Evolutionary conservation across 139 green algal species (phyloP).

Genomic region (Yamagishiella unicocca): DNA sequence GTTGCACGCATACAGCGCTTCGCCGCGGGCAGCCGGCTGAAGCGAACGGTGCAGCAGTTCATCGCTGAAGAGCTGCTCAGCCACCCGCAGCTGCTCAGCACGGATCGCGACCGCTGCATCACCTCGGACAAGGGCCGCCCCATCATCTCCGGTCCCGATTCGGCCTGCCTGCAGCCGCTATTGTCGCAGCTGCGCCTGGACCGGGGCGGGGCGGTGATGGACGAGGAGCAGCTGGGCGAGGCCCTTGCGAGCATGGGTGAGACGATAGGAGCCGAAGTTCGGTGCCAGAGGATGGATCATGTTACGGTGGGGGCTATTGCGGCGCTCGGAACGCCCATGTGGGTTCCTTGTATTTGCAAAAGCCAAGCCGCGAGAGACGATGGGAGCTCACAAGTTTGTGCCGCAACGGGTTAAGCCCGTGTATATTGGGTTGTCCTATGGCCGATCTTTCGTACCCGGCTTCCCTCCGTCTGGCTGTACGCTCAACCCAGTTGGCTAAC

Average conservation of each 20-base stretch:
- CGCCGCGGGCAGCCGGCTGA: slow-evolving; percentile 67
- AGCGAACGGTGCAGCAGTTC: slow-evolving; percentile 86
- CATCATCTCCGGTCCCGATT: slow-evolving; percentile 20
- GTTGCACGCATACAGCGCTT: slow-evolving; percentile 90
- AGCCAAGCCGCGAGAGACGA: too few species aligned
- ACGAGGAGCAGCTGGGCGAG: slow-evolving; percentile 17
- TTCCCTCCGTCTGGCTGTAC: too few species aligned
- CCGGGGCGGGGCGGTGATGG: background rate
- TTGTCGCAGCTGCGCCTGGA: slow-evolving; percentile 40
- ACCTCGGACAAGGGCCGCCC: background rate
- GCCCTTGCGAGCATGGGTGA: slow-evolving; percentile 33
- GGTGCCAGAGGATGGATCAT: too few species aligned
- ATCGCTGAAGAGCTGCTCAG: slow-evolving; percentile 87
- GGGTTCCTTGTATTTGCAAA: too few species aligned
- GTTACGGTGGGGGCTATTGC: too few species aligned
- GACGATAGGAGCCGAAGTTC: background rate
- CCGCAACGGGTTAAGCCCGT: too few species aligned
- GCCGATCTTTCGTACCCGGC: too few species aligned
- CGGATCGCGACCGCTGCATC: background rate
- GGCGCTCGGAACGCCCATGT: too few species aligned
- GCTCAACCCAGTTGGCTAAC: too few species aligned
- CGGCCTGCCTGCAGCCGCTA: slow-evolving; percentile 20
- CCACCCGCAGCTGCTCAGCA: background rate
- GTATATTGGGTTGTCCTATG: too few species aligned
- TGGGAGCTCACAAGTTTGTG: too few species aligned